phyloP scores from a whole-genome alignment of 192 early-diverging fungal genomes.

The Entrophospora sp. region DNA sequence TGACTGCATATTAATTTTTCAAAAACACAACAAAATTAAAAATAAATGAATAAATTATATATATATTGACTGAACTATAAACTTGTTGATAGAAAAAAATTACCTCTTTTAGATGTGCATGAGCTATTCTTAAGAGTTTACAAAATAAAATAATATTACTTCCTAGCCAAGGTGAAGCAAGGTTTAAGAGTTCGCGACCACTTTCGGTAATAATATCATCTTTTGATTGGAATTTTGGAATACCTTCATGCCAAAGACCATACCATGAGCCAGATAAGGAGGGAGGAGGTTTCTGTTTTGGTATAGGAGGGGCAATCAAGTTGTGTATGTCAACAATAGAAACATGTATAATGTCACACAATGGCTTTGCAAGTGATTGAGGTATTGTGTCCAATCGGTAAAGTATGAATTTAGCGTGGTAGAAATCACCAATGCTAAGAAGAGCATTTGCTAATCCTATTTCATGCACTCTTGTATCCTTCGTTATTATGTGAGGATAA shows the following conservation, averaged over 20 bases:
- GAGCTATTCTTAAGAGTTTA: background rate
- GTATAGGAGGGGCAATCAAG: constrained; percentile 28
- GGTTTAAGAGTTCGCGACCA: background rate
- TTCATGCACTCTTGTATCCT: constrained; percentile 50
- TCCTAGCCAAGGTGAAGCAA: background rate
- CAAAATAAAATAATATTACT: background rate
- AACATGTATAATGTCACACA: constrained; percentile 51
- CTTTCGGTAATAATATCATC: background rate
- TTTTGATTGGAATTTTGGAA: constrained; percentile 9
- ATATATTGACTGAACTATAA: no score
- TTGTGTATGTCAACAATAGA: constrained; percentile 51
- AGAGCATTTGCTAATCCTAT: constrained; percentile 50
- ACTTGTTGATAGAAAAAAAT: no score
- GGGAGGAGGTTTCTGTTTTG: background rate
- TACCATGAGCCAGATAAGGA: constrained; percentile 12
- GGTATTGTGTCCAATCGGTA: constrained; percentile 42
- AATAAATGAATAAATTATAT: no score
- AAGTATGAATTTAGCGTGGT: constrained; percentile 42
- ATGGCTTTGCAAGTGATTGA: constrained; percentile 49
- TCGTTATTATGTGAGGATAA: background rate
- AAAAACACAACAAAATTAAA: no score
- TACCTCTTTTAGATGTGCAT: background rate
- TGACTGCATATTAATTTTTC: background rate
- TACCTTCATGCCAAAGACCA: constrained; percentile 1
- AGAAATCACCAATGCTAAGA: constrained; percentile 53